These are phyloP conservation scores for Paxillus ammoniavirescens DNA, from an alignment of 768 basidiomycete species.

Conservation along the genomic window DNA sequence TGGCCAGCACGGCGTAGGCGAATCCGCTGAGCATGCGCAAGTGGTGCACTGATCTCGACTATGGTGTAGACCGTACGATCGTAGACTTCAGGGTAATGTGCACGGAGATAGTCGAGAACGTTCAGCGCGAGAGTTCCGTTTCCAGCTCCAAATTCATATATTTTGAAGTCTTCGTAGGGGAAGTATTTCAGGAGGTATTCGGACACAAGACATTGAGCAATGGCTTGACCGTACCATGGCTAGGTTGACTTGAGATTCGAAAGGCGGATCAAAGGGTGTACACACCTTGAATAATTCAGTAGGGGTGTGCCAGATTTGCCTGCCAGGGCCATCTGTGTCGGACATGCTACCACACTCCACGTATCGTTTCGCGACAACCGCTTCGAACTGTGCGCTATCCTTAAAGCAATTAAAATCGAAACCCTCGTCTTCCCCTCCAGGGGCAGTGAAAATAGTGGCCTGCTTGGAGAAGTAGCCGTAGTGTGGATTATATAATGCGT, in stretches of 20 bases:
- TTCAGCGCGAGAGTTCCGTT: constrained; percentile 94
- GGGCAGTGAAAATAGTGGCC: constrained; percentile 81
- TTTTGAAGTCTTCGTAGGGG: constrained; percentile 92
- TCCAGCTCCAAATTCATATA: constrained; percentile 98
- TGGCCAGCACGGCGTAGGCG: constrained; percentile 50
- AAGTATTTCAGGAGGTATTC: constrained; percentile 95
- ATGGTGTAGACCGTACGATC: constrained; percentile 91
- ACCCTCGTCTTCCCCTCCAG: constrained; percentile 36
- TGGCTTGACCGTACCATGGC: constrained; percentile 94
- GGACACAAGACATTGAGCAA: constrained; percentile 84
- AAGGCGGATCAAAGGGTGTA: not conserved
- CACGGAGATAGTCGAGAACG: constrained; percentile 76
- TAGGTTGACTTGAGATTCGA: constrained; percentile 31
- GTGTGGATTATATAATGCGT: constrained; percentile 93
- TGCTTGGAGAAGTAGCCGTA: constrained; percentile 97
- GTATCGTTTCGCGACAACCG: constrained; percentile 76
- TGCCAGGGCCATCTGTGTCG: constrained; percentile 66
- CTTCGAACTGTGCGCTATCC: constrained; percentile 75
- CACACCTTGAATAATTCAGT: constrained; percentile 94
- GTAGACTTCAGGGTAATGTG: constrained; percentile 86
- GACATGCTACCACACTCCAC: constrained; percentile 60
- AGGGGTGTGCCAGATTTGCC: constrained; percentile 98
- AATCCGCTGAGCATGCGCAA: constrained; percentile 69
- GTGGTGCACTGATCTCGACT: constrained; percentile 86
- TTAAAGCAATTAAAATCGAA: constrained; percentile 71